A percentile compares a stretch with the other conserved stretches of the same genome.
These are phyloP conservation scores for Penicillium thymicola DNA, from an alignment of 2,329 filamentous ascomycete genomes.

Conservation along the genomic window DNA sequence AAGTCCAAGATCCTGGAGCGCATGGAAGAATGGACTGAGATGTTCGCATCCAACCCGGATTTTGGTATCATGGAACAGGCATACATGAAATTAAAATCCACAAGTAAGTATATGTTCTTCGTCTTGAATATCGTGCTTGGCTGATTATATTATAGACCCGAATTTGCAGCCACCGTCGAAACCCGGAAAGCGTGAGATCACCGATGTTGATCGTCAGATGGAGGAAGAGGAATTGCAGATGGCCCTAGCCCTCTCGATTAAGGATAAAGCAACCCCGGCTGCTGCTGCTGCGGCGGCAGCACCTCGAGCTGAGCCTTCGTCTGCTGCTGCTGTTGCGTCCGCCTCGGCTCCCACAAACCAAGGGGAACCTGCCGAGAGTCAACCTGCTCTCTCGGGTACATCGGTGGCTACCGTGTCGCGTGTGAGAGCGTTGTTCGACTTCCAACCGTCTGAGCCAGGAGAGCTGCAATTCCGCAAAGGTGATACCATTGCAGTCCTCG, in stretches of 20 bases:
- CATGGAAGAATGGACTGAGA: constrained; percentile 94
- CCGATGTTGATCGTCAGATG: constrained; percentile 83
- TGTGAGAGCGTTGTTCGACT: constrained; percentile 90
- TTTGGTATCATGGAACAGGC: constrained; percentile 97
- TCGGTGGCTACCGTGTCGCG: constrained; percentile 95
- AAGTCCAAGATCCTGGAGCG: constrained; percentile 95
- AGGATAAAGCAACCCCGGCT: constrained; percentile 64
- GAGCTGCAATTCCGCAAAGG: constrained; percentile 96
- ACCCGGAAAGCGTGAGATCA: constrained; percentile 88
- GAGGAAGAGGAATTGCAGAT: constrained; percentile 98
- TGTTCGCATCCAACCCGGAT: constrained; percentile 86
- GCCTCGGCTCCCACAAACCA: constrained; percentile 22
- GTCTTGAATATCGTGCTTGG: background rate
- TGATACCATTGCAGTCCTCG: constrained; percentile 93
- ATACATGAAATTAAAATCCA: constrained; percentile 77
- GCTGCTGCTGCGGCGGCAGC: constrained; percentile 23
- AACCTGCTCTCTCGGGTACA: constrained; percentile 71
- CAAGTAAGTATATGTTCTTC: constrained; percentile 46
- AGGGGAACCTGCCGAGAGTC: constrained; percentile 46
- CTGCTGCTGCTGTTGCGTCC: constrained; percentile 10
- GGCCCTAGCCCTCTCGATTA: constrained; percentile 86
- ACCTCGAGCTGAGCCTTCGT: constrained; percentile 35
- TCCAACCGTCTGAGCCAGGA: constrained; percentile 86
- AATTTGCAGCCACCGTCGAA: constrained; percentile 88
- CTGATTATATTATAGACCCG: constrained; percentile 62